Evolutionary conservation across 805 yeast species (phyloP), one percentile per base, ranked within the genome.

Genomic region (Candida pseudoglaebosa): DNA sequence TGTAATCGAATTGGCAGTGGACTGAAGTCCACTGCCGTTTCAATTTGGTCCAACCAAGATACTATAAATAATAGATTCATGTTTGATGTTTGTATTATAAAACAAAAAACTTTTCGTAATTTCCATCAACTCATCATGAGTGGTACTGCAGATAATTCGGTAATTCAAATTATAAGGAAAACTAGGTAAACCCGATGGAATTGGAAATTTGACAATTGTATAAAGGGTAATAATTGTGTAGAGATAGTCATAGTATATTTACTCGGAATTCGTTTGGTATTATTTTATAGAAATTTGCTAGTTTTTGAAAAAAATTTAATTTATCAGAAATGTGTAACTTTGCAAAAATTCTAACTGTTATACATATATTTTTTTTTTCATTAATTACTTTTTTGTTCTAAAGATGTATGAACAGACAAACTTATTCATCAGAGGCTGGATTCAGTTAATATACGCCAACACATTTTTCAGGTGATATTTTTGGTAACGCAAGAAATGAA

Each of bases 41-140:
- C 9, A 13, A 18, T 39, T 35, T 28, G 55, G 45, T 42, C 55
- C 35, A 32, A 44, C 48, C 57, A 48, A 47, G 48, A 48, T 44
- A 37, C 43, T 33, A 34, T 40, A 34, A 37, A 33, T 32, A 34
- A 22, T 29, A 8, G 22, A 34, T 32, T 29, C 32, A 29, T 29
- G 32, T 16, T 29, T 29, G 32, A 14, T 29, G 16, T 13, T 13
- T n/a, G n/a, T n/a, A n/a, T n/a, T n/a, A n/a, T n/a, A n/a, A n/a
- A n/a, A n/a, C n/a, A n/a, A n/a, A n/a, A n/a, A n/a, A n/a, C n/a
- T n/a, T n/a, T n/a, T n/a, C n/a, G n/a, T n/a, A n/a, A n/a, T n/a
- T n/a, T n/a, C n/a, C n/a, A n/a, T n/a, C n/a, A n/a, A n/a, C n/a
- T n/a, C n/a, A n/a, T n/a, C n/a, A n/a, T n/a, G n/a, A n/a, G 24